Evolutionary conservation across 2,329 filamentous ascomycete species (phyloP).

Genomic region (Chaetomiaceae sp.): DNA sequence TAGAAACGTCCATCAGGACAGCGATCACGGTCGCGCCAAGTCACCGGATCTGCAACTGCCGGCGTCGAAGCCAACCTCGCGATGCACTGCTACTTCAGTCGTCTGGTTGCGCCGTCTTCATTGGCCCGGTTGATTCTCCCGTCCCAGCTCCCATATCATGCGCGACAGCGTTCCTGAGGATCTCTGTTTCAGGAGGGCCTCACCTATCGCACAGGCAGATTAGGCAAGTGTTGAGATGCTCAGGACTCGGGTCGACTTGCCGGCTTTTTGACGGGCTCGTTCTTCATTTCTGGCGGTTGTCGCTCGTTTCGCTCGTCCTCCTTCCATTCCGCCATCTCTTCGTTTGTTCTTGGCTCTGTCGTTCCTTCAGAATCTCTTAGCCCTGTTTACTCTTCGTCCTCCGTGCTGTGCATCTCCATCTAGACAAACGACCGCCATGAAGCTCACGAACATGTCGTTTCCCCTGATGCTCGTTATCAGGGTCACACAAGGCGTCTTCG

Average conservation of each 20-base stretch:
- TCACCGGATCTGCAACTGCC: constrained; percentile 12
- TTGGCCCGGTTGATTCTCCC: constrained; percentile 12
- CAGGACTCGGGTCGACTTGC: constrained; percentile 9
- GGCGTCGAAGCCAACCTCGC: constrained; percentile 17
- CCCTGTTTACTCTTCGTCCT: not conserved
- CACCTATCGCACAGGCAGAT: not conserved
- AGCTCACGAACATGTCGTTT: constrained; percentile 32
- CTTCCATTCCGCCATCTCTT: constrained; percentile 5
- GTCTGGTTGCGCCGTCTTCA: not conserved
- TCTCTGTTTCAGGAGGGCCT: constrained; percentile 18
- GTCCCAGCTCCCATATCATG: constrained; percentile 4
- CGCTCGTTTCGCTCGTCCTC: constrained; percentile 9
- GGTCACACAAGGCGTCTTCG: constrained; percentile 43
- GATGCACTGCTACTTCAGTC: constrained; percentile 4
- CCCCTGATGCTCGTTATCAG: constrained; percentile 41
- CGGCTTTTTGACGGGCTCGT: not conserved
- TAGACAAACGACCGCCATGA: not conserved
- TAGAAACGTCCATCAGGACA: constrained; percentile 3
- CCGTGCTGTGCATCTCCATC: constrained; percentile 1
- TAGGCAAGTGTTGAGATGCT: not conserved
- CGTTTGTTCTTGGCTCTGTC: not conserved
- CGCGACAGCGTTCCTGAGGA: constrained; percentile 10
- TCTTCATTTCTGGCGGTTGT: constrained; percentile 2
- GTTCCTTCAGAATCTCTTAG: not conserved
- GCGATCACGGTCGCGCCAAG: constrained; percentile 18